Base-by-base conservation (phyloP, 1,284 basidiomycete genomes). In the Ceratorhiza oryzae-sativae region DNA sequence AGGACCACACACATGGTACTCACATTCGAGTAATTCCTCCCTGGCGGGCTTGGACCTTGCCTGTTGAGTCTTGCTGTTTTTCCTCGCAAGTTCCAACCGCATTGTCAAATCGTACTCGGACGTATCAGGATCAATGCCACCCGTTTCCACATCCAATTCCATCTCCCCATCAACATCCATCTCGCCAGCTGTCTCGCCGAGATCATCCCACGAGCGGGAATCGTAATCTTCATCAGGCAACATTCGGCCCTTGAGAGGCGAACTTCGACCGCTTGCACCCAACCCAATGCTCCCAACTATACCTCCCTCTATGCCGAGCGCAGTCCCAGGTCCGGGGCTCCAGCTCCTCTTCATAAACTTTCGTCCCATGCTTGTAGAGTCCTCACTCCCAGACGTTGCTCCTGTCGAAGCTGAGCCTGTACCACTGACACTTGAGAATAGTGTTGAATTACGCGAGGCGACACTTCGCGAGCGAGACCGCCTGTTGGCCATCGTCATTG, bases 61-160 rank as follows among this genome's bases (percentile, higher is more conserved):
- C 56, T 86, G 84, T 76, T 93, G 92, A 78, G 86, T 91, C 79
- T 89, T 84, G 78, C 92, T 93, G 79, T 95, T 95, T 74, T 86
- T 85, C 74, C 91, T 83, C 5, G 93, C 94, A 59, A 95, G 81
- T 74, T 91, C 91, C 68, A 95, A 81, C 56, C 90, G 87, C 80
- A 86, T 83, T 30, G 87, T 85, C 71, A 95, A 82, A 77, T 94
- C 89, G 74, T 86, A 84, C 77, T 94, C 93, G 13, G 89, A 91
- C 53, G 85, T 71, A 41, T 75, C 75, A 13, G 62, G 60, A 27
- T 63, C 58, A 27, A 73, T 42, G 34, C 15, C 51, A 18, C 8
- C 36, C 32, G n/a, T 34, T 12, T 61, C 65, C 34, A 42, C 83
- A 74, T 90, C 87, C 75, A 86, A 79, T 12, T 80, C 77, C 72